These are phyloP conservation scores for Plantago major DNA, from an alignment of 257 asterid species.

Conservation along the genomic window DNA sequence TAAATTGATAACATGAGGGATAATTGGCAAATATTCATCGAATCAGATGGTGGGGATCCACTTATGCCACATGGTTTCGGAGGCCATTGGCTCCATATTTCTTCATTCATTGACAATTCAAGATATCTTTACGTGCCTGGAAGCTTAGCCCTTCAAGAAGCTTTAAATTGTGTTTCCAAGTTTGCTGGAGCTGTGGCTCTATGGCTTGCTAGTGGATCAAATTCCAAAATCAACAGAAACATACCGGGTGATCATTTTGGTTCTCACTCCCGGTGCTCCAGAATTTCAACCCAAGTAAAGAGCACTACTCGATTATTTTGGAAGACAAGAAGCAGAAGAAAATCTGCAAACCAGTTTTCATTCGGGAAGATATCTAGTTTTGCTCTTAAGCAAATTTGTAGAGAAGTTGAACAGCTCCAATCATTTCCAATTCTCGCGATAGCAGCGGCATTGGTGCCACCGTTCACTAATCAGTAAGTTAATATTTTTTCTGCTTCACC, in stretches of 20 bases:
- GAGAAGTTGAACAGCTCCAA: conserved; percentile 58
- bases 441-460: conserved; percentile 74
- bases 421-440: conserved; percentile 58
- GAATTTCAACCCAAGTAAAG: conserved; percentile 35
- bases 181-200: conserved; percentile 62
- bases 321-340: conserved; percentile 35
- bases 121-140: conserved; percentile 54
- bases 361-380: conserved; percentile 55
- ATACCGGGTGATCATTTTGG: conserved; percentile 29
- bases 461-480: conserved; percentile 71
- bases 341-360: conserved; percentile 34
- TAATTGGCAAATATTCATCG: conserved; percentile 46
- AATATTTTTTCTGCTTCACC: conserved; percentile 3
- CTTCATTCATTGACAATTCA: conserved; percentile 51
- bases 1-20: conserved; percentile 31
- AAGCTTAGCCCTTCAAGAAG: conserved; percentile 64
- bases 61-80: conserved; percentile 47
- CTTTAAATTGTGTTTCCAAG: conserved; percentile 63
- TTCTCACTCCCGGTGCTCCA: conserved; percentile 29
- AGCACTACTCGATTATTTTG: conserved; percentile 38
- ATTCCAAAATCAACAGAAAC: conserved; percentile 30
- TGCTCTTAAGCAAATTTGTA: conserved; percentile 44
- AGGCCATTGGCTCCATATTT: conserved; percentile 41
- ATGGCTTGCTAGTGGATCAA: conserved; percentile 65
- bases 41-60: conserved; percentile 61